A percentile compares a stretch with the other conserved stretches of the same genome.
phyloP scores from a whole-genome alignment of 768 basidiomycete genomes.

The Suillus subluteus region DNA sequence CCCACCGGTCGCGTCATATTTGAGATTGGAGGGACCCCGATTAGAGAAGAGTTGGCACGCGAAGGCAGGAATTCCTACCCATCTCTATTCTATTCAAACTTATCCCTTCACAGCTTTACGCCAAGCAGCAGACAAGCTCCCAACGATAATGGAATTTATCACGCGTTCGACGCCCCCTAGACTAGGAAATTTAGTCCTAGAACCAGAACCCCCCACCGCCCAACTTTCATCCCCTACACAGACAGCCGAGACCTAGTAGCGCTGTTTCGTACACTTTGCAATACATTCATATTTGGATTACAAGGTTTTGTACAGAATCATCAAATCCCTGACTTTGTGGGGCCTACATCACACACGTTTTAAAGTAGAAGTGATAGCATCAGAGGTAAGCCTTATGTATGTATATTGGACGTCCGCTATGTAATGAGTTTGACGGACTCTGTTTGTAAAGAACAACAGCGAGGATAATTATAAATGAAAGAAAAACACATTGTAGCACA shows the following conservation, averaged over 20 bases:
- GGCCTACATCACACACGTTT: background rate
- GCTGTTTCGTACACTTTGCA: background rate
- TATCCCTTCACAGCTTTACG: conserved; percentile 64
- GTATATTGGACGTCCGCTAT: no score
- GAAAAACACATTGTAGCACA: background rate
- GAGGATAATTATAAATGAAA: conserved; percentile 7
- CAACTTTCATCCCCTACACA: conserved; percentile 9
- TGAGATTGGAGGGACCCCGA: conserved; percentile 87
- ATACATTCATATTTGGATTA: background rate
- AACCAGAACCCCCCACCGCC: conserved; percentile 31
- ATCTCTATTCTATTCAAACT: conserved; percentile 2
- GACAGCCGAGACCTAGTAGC: conserved; percentile 16
- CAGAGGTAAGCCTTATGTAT: background rate
- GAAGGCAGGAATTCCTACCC: conserved; percentile 61
- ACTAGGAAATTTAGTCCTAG: conserved; percentile 66
- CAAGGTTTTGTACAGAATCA: background rate
- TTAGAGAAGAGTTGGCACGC: conserved; percentile 90
- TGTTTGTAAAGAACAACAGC: background rate
- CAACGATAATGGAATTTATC: conserved; percentile 88
- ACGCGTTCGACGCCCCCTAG: conserved; percentile 68
- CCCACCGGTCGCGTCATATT: conserved; percentile 90
- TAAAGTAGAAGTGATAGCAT: background rate
- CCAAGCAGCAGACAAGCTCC: conserved; percentile 86
- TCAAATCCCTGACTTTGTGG: background rate
- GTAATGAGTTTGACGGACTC: background rate